Evolutionary conservation across 208 protist species (phyloP).

Genomic region (Leishmania arabica): DNA sequence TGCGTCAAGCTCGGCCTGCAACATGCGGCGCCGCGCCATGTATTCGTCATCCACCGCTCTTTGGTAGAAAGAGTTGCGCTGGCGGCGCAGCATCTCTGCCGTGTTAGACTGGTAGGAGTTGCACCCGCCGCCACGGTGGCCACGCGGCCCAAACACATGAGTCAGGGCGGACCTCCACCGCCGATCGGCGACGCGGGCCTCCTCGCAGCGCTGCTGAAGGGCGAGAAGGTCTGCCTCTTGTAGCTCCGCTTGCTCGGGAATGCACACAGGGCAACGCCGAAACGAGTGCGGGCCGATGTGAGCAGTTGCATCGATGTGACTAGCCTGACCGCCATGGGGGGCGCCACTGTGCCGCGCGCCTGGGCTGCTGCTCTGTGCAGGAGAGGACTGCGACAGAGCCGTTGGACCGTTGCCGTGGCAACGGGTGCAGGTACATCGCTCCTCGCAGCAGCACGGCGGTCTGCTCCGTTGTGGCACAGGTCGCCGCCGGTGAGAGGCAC

Average conservation of each 20-base stretch:
- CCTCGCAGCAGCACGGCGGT: slow-evolving; percentile 66
- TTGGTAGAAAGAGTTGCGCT: slow-evolving; percentile 49
- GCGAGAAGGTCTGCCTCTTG: slow-evolving; percentile 55
- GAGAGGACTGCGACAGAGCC: neutral
- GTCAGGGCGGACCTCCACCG: slow-evolving; percentile 14
- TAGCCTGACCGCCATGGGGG: neutral
- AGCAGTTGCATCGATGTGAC: neutral
- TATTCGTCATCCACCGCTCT: slow-evolving; percentile 55
- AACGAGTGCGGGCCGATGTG: neutral
- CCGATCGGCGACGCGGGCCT: slow-evolving; percentile 40
- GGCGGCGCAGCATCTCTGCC: slow-evolving; percentile 67
- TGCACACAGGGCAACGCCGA: slow-evolving; percentile 38
- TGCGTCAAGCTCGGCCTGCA: slow-evolving; percentile 69
- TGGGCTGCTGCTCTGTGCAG: neutral
- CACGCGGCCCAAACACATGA: slow-evolving; percentile 14
- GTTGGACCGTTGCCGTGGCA: slow-evolving; percentile 10
- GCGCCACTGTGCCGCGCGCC: slow-evolving; percentile 2
- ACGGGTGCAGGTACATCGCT: slow-evolving; percentile 36
- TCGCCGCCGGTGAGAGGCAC: neutral
- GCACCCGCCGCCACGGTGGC: slow-evolving; percentile 1
- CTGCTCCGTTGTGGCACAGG: neutral
- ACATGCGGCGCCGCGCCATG: slow-evolving; percentile 47
- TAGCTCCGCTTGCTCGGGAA: slow-evolving; percentile 69
- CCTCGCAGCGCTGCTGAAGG: slow-evolving; percentile 53
- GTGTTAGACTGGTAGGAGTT: slow-evolving; percentile 48